phyloP scores from a whole-genome alignment of 768 basidiomycete species.

The Pleurotus giganteus region DNA sequence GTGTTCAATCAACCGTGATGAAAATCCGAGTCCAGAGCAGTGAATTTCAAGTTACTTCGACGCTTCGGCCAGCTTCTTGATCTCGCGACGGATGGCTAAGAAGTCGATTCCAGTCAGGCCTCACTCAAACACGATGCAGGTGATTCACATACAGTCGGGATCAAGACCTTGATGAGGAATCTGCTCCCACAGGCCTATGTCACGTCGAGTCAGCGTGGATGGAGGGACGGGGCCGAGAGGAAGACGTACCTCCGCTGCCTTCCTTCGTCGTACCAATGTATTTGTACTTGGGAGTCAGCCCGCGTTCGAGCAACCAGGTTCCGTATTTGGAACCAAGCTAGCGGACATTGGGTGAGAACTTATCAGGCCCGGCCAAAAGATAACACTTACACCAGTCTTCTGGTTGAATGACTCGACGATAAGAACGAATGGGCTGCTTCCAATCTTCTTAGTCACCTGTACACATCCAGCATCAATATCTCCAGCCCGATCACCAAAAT shows the following conservation, averaged over 20 bases:
- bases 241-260: conserved; percentile 22
- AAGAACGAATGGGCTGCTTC: conserved; percentile 72
- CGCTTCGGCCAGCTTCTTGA: conserved; percentile 38
- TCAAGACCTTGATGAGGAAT: conserved; percentile 82
- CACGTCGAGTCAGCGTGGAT: conserved; percentile 33
- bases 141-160: conserved; percentile 56
- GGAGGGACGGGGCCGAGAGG: background rate
- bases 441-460: conserved; percentile 67
- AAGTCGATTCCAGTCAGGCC: background rate
- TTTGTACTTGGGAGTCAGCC: conserved; percentile 74
- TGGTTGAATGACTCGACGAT: conserved; percentile 86
- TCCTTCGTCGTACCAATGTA: conserved; percentile 83
- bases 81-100: conserved; percentile 48
- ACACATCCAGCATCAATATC: background rate
- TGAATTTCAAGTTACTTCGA: background rate
- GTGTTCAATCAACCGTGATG: too few species aligned
- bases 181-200: conserved; percentile 72
- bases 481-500: conserved; percentile 1
- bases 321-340: conserved; percentile 81
- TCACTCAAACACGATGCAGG: background rate
- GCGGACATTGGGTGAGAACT: background rate
- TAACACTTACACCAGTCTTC: conserved; percentile 69
- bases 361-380: background rate
- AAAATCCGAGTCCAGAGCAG: too few species aligned
- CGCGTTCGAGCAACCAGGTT: conserved; percentile 83